phyloP scores from a whole-genome alignment of 2,329 filamentous ascomycete genomes.

The Pyrenophora tritici-repentis region DNA sequence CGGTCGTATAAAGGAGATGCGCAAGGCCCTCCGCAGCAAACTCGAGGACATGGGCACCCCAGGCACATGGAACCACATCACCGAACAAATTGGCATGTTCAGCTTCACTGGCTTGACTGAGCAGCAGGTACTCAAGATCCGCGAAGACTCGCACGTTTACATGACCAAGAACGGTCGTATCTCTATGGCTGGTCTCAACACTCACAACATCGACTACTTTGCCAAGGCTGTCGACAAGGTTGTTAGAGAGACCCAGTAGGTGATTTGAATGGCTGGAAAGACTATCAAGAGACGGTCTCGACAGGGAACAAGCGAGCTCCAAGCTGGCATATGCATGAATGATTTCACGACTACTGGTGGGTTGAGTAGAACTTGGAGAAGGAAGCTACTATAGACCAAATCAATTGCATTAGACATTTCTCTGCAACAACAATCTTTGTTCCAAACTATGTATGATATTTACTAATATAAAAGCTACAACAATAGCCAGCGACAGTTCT shows the following conservation, averaged over 20 bases:
- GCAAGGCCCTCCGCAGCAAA: slow-evolving; percentile 74
- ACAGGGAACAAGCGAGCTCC: background rate
- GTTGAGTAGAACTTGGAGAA: background rate
- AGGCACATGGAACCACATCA: slow-evolving; percentile 95
- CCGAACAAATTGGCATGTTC: slow-evolving; percentile 99
- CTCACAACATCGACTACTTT: slow-evolving; percentile 89
- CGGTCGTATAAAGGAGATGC: slow-evolving; percentile 92
- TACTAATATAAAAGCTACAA: too few relatives aligned
- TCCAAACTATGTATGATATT: too few relatives aligned
- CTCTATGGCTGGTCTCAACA: slow-evolving; percentile 97
- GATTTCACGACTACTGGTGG: background rate
- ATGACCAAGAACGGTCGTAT: slow-evolving; percentile 98
- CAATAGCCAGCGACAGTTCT: too few relatives aligned
- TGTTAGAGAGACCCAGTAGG: slow-evolving; percentile 62
- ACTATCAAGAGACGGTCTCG: background rate
- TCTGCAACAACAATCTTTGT: background rate
- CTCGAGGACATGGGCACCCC: slow-evolving; percentile 86
- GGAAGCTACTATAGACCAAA: background rate
- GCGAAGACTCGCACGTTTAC: slow-evolving; percentile 75
- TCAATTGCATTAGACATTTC: background rate
- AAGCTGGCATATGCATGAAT: background rate
- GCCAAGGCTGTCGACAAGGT: slow-evolving; percentile 87
- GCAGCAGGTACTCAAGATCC: slow-evolving; percentile 72
- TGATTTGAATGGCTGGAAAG: background rate
- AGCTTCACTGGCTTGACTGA: slow-evolving; percentile 84